phyloP scores from a whole-genome alignment of 257 asterid species.

The Solanum chmielewskii region DNA sequence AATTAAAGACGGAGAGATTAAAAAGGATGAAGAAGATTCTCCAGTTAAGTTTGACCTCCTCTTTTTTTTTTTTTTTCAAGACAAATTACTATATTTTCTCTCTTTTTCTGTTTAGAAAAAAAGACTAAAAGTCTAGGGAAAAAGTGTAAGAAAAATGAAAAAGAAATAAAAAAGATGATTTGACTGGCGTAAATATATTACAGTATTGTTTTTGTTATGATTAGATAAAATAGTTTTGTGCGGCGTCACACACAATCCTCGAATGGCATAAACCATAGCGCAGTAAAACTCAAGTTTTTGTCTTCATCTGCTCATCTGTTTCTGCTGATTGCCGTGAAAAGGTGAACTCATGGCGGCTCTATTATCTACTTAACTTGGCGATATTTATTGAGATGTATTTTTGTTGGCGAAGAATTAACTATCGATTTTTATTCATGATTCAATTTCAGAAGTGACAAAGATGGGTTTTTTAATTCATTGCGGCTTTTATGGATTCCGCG shows the following conservation, averaged over 20 bases:
- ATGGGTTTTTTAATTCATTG: not conserved
- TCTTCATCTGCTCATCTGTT: not conserved
- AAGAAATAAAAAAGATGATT: not conserved
- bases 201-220: not conserved
- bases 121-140: not conserved
- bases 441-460: not conserved
- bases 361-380: not conserved
- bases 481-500: not conserved
- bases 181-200: not conserved
- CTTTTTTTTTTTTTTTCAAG: not conserved
- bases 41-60: not conserved
- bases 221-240: not conserved
- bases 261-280: not conserved
- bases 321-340: not conserved
- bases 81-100: not conserved
- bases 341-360: not conserved
- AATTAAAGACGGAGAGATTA: not conserved
- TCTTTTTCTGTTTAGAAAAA: not conserved
- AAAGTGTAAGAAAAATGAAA: too few species aligned
- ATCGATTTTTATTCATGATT: not conserved
- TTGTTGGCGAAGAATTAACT: not conserved
- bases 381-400: not conserved
- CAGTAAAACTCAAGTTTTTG: not conserved
- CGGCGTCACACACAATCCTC: not conserved
- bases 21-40: not conserved